Base-by-base conservation (phyloP, 495 filamentous ascomycete genomes). In the Penicillium cosmopolitanum region DNA sequence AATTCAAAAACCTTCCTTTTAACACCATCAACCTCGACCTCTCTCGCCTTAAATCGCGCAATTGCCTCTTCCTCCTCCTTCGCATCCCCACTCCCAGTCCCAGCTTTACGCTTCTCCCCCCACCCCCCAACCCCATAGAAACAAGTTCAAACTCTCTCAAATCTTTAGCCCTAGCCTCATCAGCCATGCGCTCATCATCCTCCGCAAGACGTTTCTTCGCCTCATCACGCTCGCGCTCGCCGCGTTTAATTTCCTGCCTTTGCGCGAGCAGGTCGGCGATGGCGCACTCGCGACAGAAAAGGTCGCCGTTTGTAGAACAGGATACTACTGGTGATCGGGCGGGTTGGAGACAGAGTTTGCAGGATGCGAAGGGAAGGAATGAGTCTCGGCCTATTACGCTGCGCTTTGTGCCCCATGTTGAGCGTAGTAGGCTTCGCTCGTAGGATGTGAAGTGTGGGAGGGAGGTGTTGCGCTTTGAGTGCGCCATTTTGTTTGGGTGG, bases 211-310 rank as follows among this genome's bases (percentile, higher is more conserved):
- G 62, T 47, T 71, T 77, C 56, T 64, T 65, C 15, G 77, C 77
- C 15, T 81, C 77, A 0, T 91, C 90, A 44, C 80, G 75, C 44
- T 86, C 82, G 57, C 83, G 85, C 67, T 93, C 91, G 13, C 89
- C 63, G 0, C 95, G 82, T 68, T 94, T 96, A 65, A 98, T 96
- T 71, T 97, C 96, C 74, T 95, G 90, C 60, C 91, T 84, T 74
- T 98, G 95, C 9, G 91, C 84, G 1, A 98, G 82, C 43, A 98
- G 86, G 69, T 97, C 96, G 66, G 77, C 90, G 28, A 97, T 85
- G 10, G 93, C 93, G 75, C 95, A 98, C 73, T 98, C 95, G 57
- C 92, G 85, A 68, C 95, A 98, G 77, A 98, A 98, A n/a, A 98
- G 82, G 70, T 98, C 93, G 51, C 94, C 95, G 59, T 89, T 85